phyloP scores from a whole-genome alignment of 208 protist species.

The Crithidia mellificae region DNA sequence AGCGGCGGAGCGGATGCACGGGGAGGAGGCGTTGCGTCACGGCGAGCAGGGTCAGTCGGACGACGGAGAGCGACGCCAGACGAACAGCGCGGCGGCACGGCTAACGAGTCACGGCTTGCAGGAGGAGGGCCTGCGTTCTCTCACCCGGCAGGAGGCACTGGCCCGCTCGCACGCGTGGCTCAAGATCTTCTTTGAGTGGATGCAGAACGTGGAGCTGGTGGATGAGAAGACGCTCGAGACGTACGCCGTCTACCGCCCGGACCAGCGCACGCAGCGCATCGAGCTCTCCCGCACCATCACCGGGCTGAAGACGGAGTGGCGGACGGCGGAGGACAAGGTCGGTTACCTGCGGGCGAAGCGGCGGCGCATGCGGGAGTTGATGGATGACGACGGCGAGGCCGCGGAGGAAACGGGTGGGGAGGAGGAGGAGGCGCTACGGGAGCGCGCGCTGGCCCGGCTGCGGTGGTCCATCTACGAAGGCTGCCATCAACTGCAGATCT shows the following conservation, averaged over 20 bases:
- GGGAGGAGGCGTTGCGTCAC: constrained; percentile 17
- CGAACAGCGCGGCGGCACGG: neutral
- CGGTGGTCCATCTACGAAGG: constrained; percentile 76
- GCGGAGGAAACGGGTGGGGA: constrained; percentile 67
- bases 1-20: constrained; percentile 13
- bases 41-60: constrained; percentile 5
- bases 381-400: constrained; percentile 62
- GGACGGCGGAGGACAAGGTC: constrained; percentile 57
- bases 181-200: constrained; percentile 76
- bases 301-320: constrained; percentile 47
- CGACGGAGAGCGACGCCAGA: constrained; percentile 4
- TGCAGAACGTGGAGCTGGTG: constrained; percentile 63
- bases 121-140: constrained; percentile 25
- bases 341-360: constrained; percentile 69
- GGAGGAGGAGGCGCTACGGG: constrained; percentile 80
- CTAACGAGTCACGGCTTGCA: constrained; percentile 9
- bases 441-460: constrained; percentile 63
- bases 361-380: constrained; percentile 70
- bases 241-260: constrained; percentile 58
- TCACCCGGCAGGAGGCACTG: constrained; percentile 72
- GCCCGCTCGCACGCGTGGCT: constrained; percentile 68
- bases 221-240: constrained; percentile 72
- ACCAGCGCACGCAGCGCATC: constrained; percentile 77
- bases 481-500: constrained; percentile 84
- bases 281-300: constrained; percentile 65